Conservation (phyloP, 2,329 filamentous ascomycete species). For the Raffaelea arxii region DNA sequence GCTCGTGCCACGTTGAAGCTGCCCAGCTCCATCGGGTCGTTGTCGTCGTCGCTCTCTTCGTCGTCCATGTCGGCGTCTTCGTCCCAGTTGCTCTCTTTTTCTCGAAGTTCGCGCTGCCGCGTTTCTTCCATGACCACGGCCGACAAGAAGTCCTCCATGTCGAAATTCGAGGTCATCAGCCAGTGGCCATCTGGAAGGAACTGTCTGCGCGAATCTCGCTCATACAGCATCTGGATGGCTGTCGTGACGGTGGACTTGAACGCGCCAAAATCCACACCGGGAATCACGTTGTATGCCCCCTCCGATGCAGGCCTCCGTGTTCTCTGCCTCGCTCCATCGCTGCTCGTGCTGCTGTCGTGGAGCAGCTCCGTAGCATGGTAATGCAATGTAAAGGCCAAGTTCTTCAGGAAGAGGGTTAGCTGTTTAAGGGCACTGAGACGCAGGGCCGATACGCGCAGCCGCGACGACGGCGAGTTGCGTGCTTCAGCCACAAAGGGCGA, state of each 20-base stretch:
- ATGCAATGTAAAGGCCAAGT: constrained; percentile 79
- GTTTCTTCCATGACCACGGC: constrained; percentile 86
- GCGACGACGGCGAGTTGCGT: constrained; percentile 27
- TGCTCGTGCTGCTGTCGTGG: constrained; percentile 9
- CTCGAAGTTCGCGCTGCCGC: constrained; percentile 57
- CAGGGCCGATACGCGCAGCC: constrained; percentile 55
- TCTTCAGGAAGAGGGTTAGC: constrained; percentile 79
- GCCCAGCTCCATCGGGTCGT: not conserved
- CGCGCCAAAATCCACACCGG: constrained; percentile 66
- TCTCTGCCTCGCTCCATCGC: not conserved
- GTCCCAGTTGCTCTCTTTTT: constrained; percentile 50
- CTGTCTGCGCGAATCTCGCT: constrained; percentile 78
- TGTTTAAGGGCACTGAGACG: constrained; percentile 60
- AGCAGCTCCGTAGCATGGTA: constrained; percentile 64
- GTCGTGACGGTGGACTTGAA: constrained; percentile 73
- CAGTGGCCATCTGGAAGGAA: constrained; percentile 82
- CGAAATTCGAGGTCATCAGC: constrained; percentile 82
- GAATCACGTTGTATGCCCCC: constrained; percentile 33
- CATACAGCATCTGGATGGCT: constrained; percentile 79
- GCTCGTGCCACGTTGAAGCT: constrained; percentile 39
- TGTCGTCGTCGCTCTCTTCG: constrained; percentile 21
- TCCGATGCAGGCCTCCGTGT: not conserved
- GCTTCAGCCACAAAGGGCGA: constrained; percentile 31
- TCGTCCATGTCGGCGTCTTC: constrained; percentile 31
- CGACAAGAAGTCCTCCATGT: constrained; percentile 80